Evolutionary conservation across 1,284 basidiomycete genomes (phyloP).

Genomic region (Prillingera fragicola): DNA sequence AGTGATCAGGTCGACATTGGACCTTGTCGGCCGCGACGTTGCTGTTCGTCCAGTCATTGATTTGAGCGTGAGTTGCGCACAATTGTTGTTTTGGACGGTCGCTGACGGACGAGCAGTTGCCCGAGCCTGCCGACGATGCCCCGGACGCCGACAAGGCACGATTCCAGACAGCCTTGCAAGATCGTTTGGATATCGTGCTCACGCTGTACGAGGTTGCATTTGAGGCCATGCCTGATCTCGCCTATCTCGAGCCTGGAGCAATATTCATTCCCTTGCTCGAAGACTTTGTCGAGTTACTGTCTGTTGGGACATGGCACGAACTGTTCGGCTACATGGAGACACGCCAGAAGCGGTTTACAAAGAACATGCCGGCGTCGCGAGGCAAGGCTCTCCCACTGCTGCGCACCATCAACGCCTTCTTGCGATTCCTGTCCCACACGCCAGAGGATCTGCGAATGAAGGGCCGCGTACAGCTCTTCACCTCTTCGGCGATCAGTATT

Average conservation of each 20-base stretch:
- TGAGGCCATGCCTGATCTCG: background rate
- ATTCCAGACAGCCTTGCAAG: constrained; percentile 31
- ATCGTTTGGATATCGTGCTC: constrained; percentile 37
- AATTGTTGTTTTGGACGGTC: background rate
- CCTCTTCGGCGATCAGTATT: constrained; percentile 36
- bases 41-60: constrained; percentile 24
- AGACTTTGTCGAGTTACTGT: constrained; percentile 41
- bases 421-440: constrained; percentile 36
- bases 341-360: constrained; percentile 37
- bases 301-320: constrained; percentile 33
- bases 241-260: constrained; percentile 38
- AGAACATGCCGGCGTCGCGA: constrained; percentile 41
- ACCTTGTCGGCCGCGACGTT: constrained; percentile 36
- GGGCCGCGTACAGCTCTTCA: constrained; percentile 41
- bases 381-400: constrained; percentile 43
- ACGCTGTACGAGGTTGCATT: constrained; percentile 36
- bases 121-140: constrained; percentile 20
- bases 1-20: constrained; percentile 27
- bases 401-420: constrained; percentile 40
- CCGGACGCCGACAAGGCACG: constrained; percentile 14
- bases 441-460: constrained; percentile 40
- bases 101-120: constrained; percentile 19
- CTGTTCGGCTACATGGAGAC: constrained; percentile 42
- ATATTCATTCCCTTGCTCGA: constrained; percentile 42
- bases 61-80: constrained; percentile 22